Conservation (phyloP, 176 grass and related monocot species). For the Oryza australiensis region DNA sequence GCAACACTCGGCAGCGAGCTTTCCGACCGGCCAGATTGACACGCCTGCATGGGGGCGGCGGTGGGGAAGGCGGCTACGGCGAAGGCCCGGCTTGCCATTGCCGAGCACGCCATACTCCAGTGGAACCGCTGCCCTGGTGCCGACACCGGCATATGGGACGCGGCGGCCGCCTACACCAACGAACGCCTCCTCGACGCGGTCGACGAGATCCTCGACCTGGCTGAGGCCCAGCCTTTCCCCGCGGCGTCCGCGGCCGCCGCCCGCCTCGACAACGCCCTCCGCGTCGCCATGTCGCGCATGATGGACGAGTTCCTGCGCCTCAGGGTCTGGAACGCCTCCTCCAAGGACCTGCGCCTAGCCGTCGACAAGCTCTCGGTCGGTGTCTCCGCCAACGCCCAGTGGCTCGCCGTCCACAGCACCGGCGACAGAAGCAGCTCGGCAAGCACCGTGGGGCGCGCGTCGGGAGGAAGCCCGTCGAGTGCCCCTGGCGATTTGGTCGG, state of each 20-base stretch:
- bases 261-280: constrained; percentile 2
- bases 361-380: constrained; percentile 6
- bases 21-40: not conserved
- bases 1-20: not conserved
- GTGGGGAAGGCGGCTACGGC: constrained; percentile 11
- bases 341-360: not conserved
- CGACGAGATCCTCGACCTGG: constrained; percentile 34
- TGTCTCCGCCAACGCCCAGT: not conserved
- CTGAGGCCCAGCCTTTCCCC: not conserved
- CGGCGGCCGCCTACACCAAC: constrained; percentile 28
- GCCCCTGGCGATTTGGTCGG: not conserved
- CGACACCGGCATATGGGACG: constrained; percentile 34
- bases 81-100: not conserved
- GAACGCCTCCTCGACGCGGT: constrained; percentile 6
- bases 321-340: constrained; percentile 30
- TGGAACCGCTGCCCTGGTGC: constrained; percentile 12
- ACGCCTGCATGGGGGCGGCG: not conserved
- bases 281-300: constrained; percentile 12
- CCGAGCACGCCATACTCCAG: constrained; percentile 21
- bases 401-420: not conserved
- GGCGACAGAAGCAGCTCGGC: not conserved
- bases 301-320: constrained; percentile 37
- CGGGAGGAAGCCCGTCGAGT: constrained; percentile 9
- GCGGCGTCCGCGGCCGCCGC: not conserved
- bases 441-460: constrained; percentile 7